These are phyloP conservation scores for Uronychia binucleata DNA, from an alignment of 73 alveolate genomes.

Conservation along the genomic window DNA sequence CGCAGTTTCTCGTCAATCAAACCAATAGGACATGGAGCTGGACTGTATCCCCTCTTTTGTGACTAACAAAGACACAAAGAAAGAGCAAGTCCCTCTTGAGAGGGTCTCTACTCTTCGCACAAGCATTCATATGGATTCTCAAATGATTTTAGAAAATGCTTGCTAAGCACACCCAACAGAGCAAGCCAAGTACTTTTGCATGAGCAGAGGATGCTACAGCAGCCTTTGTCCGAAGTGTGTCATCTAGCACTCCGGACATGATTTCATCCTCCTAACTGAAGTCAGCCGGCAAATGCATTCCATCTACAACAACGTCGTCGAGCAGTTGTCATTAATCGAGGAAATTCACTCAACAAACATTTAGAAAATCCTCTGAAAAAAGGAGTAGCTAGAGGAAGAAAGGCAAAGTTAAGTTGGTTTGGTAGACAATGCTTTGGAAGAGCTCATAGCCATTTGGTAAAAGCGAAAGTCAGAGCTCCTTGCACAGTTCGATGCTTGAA, in stretches of 20 bases:
- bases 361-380: not conserved
- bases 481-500: too few species aligned
- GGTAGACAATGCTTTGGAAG: not conserved
- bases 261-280: slow-evolving; percentile 44
- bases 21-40: too few species aligned
- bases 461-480: too few species aligned
- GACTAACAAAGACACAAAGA: too few species aligned
- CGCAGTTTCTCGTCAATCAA: too few species aligned
- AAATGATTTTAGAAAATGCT: too few species aligned
- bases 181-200: slow-evolving; percentile 46
- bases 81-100: too few species aligned
- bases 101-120: too few species aligned
- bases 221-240: slow-evolving; percentile 62
- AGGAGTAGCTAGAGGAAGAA: not conserved
- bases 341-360: too few species aligned
- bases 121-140: too few species aligned
- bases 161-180: slow-evolving; percentile 56
- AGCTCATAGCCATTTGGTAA: not conserved
- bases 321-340: not conserved
- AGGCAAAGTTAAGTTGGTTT: not conserved
- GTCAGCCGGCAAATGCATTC: not conserved
- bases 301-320: not conserved
- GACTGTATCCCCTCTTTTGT: too few species aligned
- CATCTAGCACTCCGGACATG: slow-evolving; percentile 50
- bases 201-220: slow-evolving; percentile 35